Conservation (phyloP, 1,284 basidiomycete species). For the Ustilago sp. region DNA sequence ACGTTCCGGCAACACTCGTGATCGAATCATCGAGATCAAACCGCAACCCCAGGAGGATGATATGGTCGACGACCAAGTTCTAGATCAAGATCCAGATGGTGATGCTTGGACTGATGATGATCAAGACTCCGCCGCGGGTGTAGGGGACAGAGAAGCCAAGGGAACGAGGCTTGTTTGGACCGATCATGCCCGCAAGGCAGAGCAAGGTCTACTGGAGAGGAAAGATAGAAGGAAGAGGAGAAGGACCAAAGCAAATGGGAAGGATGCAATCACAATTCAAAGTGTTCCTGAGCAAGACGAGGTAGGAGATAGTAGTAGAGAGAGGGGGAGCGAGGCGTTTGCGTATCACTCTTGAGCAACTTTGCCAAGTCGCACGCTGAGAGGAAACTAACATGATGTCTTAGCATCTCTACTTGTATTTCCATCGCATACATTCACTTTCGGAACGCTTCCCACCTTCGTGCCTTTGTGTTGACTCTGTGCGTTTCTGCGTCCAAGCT, state of each 20-base stretch:
- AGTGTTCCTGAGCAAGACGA: neutral
- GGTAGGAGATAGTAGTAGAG: neutral
- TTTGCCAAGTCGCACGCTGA: too few species aligned
- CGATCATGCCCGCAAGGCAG: constrained; percentile 5
- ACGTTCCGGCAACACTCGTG: constrained; percentile 20
- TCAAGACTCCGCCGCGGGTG: neutral
- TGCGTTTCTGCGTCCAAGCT: too few species aligned
- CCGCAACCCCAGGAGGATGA: constrained; percentile 2
- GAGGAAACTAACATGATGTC: neutral
- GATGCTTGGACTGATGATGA: constrained; percentile 52
- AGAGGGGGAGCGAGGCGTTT: neutral
- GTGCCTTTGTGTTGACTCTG: too few species aligned
- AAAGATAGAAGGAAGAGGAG: constrained; percentile 27
- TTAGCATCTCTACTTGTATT: constrained; percentile 1
- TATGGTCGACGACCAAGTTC: constrained; percentile 15
- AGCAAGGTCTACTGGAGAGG: constrained; percentile 19
- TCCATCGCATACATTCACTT: neutral
- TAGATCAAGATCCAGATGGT: constrained; percentile 9
- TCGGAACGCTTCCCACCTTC: too few species aligned
- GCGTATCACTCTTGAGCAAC: constrained; percentile 23
- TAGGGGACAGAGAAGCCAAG: neutral
- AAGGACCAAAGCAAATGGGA: neutral
- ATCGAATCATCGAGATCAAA: constrained; percentile 31
- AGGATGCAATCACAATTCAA: neutral
- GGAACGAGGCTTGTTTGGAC: constrained; percentile 18